Conservation (phyloP, 2,329 filamentous ascomycete genomes). For the Aspergillus sojae region DNA sequence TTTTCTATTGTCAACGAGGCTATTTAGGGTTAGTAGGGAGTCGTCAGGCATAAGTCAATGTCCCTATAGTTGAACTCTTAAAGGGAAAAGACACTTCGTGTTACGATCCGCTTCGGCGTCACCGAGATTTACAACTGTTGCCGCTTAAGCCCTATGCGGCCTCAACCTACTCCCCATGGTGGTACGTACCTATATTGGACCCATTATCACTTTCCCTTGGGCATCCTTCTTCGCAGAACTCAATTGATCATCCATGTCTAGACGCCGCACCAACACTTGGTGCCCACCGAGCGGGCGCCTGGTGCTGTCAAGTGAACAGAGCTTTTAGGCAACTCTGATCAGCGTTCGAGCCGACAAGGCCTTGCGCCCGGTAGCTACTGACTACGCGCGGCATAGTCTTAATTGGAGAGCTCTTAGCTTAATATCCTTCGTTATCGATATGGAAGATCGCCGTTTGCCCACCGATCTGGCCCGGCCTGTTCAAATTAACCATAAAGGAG, state of each 20-base stretch:
- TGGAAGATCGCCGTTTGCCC: not conserved
- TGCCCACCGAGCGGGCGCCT: no score
- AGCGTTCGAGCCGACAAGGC: not conserved
- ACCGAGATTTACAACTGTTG: not conserved
- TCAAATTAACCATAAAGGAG: not conserved
- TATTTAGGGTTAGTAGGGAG: not conserved
- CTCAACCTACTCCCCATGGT: not conserved
- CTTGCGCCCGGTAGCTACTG: not conserved
- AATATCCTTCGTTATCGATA: not conserved
- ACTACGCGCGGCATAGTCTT: not conserved
- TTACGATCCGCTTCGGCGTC: not conserved
- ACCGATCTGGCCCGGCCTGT: not conserved
- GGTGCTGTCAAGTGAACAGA: no score
- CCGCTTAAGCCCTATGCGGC: not conserved
- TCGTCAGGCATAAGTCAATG: not conserved
- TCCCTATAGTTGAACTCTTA: not conserved
- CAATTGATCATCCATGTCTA: no score
- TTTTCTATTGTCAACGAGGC: not conserved
- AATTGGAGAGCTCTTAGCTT: not conserved
- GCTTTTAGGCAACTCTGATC: no score
- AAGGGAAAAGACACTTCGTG: not conserved
- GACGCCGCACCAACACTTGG: no score
- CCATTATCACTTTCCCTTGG: not conserved
- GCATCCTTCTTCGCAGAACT: not conserved
- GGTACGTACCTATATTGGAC: not conserved